These are phyloP conservation scores for Alternaria longipes DNA, from an alignment of 2,329 filamentous ascomycete genomes.

Conservation along the genomic window DNA sequence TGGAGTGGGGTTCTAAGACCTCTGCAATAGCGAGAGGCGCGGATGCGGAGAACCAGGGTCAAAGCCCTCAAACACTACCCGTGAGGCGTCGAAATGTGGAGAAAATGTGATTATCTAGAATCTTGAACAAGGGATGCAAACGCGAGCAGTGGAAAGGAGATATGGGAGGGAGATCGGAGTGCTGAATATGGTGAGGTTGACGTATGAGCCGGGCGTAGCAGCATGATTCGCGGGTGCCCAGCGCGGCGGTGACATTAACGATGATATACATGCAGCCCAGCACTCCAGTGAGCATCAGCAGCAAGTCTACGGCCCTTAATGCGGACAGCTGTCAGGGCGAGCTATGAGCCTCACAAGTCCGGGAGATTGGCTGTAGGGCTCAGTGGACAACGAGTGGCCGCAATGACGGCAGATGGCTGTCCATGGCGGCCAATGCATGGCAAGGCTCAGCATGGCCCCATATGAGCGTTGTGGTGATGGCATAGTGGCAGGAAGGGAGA, in stretches of 20 bases:
- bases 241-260: constrained; percentile 35
- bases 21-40: constrained; percentile 42
- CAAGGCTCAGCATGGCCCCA: constrained; percentile 33
- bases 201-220: constrained; percentile 20
- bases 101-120: constrained; percentile 24
- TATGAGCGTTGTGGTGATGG: constrained; percentile 29
- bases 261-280: constrained; percentile 39
- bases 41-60: constrained; percentile 45
- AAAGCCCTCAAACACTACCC: constrained; percentile 50
- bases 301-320: constrained; percentile 28
- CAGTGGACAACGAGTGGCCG: constrained; percentile 29
- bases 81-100: constrained; percentile 36
- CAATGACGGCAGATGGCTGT: constrained; percentile 31
- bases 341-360: constrained; percentile 28
- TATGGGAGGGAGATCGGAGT: constrained; percentile 19
- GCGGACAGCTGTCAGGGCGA: constrained; percentile 34
- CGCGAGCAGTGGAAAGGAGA: constrained; percentile 13
- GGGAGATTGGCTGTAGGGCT: constrained; percentile 25
- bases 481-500: constrained; percentile 37
- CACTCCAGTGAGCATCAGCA: constrained; percentile 36
- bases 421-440: constrained; percentile 40
- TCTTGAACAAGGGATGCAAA: constrained; percentile 35
- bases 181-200: constrained; percentile 11
- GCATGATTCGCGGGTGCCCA: constrained; percentile 22
- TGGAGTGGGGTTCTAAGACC: constrained; percentile 40